phyloP scores from a whole-genome alignment of 768 basidiomycete species.

The Podaxis sp. region DNA sequence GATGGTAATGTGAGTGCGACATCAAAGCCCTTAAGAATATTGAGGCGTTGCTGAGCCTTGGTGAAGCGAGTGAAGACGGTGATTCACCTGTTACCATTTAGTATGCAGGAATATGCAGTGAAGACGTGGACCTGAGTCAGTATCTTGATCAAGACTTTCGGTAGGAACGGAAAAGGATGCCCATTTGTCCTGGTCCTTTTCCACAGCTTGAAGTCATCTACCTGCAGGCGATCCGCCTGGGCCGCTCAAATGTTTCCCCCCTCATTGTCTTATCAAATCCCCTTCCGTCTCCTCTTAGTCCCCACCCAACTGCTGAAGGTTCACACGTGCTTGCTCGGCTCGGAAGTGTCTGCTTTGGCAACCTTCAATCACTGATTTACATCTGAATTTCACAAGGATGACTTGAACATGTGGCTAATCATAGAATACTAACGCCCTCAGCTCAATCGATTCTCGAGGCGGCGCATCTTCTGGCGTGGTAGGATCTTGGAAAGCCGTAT shows the following conservation, averaged over 20 bases:
- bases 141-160: neutral
- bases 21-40: neutral
- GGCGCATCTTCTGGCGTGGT: constrained; percentile 40
- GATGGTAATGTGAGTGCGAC: neutral
- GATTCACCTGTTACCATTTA: neutral
- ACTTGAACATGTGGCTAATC: constrained; percentile 20
- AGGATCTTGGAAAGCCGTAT: constrained; percentile 48
- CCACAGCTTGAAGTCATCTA: too few species aligned
- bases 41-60: neutral
- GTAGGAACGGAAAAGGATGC: neutral
- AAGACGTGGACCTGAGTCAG: neutral
- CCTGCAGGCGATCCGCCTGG: too few species aligned
- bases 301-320: too few species aligned
- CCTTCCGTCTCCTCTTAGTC: too few species aligned
- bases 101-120: neutral
- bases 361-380: too few species aligned
- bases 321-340: too few species aligned
- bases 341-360: too few species aligned
- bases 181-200: neutral
- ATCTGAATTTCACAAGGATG: too few species aligned
- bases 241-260: too few species aligned
- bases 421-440: constrained; percentile 50
- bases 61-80: neutral
- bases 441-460: constrained; percentile 47
- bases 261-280: too few species aligned